Evolutionary conservation across 2,329 filamentous ascomycete species (phyloP), one percentile per base, ranked within the genome.

Genomic region (Xylogone sp.): DNA sequence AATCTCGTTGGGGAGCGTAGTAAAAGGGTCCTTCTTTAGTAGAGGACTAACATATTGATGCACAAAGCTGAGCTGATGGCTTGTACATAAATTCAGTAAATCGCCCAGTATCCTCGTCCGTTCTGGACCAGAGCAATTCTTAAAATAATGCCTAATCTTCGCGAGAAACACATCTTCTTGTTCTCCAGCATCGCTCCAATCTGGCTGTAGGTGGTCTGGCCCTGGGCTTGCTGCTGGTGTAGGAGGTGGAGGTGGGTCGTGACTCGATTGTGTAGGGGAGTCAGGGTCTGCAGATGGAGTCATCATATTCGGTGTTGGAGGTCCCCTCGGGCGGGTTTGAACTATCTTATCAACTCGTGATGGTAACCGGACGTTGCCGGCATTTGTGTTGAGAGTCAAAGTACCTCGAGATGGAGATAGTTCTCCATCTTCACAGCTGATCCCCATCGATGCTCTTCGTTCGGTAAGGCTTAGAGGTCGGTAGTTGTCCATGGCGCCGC

Each of bases 11-110:
- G 94, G 94, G 49, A 99, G 78, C 52, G 87, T 88, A 47, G 87
- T 90, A 64, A 99, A 97, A 0, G 94, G 94, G 67, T 99, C 94
- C 69, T 97, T 96, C 72, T 97, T 97, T 57, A 99, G 73, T 56
- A 95, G 75, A 22, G 94, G 94, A 68, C 90, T 93, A 60, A 99
- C 93, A 70, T 96, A 96, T 68, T 95, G 90, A 61, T 95, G 90
- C 19, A 99, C 92, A 67, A 97, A 97, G 70, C 91, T 96, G 59
- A 99, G 77, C 69, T 96, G 88, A 65, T 95, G 91, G 62, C 90
- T 97, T 61, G 95, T 95, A 74, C 94, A 99, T 61, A 96, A 81
- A 64, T 96, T 96, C 58, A 99, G 75, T 52, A 99, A 76, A 66
- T 96, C 92, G 47, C 90, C 90, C 53, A 99, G 75, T 62, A 96